Conservation (phyloP, 805 yeast genomes). For the Kodamaea leandrae region DNA sequence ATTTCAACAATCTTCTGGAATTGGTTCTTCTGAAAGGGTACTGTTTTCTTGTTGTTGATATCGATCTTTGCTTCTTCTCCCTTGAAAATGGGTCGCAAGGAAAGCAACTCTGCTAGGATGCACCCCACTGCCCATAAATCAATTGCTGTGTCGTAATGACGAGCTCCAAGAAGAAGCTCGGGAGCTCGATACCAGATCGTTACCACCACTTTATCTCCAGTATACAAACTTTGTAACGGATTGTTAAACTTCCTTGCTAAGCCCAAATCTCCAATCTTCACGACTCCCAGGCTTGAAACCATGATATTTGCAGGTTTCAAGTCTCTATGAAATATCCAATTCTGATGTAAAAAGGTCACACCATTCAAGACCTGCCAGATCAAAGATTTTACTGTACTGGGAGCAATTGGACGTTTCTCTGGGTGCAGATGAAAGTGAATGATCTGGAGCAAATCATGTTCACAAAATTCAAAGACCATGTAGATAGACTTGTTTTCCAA, state of each 20-base stretch:
- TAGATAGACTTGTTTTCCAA: constrained; percentile 86
- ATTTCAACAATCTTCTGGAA: constrained; percentile 86
- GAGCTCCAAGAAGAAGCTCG: constrained; percentile 81
- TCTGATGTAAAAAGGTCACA: constrained; percentile 85
- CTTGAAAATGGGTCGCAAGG: constrained; percentile 88
- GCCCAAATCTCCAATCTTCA: constrained; percentile 94
- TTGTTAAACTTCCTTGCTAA: constrained; percentile 84
- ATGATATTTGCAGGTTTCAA: constrained; percentile 96
- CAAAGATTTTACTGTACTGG: constrained; percentile 73
- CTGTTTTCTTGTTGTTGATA: constrained; percentile 70
- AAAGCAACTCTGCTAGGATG: constrained; percentile 84
- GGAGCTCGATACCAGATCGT: constrained; percentile 98
- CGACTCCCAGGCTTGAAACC: constrained; percentile 88
- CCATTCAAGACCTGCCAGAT: constrained; percentile 94
- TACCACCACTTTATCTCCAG: constrained; percentile 94
- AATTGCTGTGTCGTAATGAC: constrained; percentile 90
- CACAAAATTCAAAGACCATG: constrained; percentile 95
- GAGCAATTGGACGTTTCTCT: constrained; percentile 74
- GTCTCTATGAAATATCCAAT: constrained; percentile 95
- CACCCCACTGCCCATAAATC: constrained; percentile 97
- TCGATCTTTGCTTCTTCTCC: constrained; percentile 98
- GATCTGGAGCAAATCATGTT: constrained; percentile 90
- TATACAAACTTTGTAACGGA: constrained; percentile 79
- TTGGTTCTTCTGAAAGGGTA: constrained; percentile 93
- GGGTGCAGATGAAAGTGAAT: constrained; percentile 95